Evolutionary conservation across 2,329 filamentous ascomycete species (phyloP).

Genomic region (Clathrospora elynae): DNA sequence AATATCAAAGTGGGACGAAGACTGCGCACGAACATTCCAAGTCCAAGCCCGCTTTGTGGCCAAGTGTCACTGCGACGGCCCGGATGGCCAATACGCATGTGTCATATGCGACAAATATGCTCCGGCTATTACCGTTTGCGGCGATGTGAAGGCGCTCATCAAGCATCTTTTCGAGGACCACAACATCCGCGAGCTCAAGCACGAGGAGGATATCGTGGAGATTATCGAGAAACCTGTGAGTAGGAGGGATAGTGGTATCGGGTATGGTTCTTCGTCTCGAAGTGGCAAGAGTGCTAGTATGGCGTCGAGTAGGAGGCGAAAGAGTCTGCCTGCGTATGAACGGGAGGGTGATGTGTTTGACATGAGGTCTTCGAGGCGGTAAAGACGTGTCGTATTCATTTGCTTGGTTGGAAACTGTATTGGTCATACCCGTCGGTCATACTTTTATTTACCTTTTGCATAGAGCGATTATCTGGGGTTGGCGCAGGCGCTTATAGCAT

Average conservation of each 20-base stretch:
- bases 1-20: conserved; percentile 38
- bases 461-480: not conserved
- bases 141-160: conserved; percentile 45
- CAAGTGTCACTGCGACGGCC: conserved; percentile 42
- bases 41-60: conserved; percentile 46
- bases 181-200: conserved; percentile 34
- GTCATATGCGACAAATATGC: conserved; percentile 38
- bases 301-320: conserved; percentile 23
- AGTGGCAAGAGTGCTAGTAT: conserved; percentile 38
- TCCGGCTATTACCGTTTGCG: conserved; percentile 40
- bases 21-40: conserved; percentile 40
- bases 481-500: no score
- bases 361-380: conserved; percentile 23
- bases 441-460: not conserved
- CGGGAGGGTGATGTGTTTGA: conserved; percentile 36
- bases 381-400: not conserved
- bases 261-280: conserved; percentile 20
- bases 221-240: conserved; percentile 30
- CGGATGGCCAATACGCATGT: conserved; percentile 43
- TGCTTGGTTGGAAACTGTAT: not conserved
- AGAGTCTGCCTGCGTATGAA: conserved; percentile 26
- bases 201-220: conserved; percentile 42
- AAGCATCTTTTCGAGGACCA: conserved; percentile 46
- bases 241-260: conserved; percentile 36
- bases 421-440: not conserved